phyloP scores from a whole-genome alignment of 2,329 filamentous ascomycete genomes.

The Exutisphaerella laricina region DNA sequence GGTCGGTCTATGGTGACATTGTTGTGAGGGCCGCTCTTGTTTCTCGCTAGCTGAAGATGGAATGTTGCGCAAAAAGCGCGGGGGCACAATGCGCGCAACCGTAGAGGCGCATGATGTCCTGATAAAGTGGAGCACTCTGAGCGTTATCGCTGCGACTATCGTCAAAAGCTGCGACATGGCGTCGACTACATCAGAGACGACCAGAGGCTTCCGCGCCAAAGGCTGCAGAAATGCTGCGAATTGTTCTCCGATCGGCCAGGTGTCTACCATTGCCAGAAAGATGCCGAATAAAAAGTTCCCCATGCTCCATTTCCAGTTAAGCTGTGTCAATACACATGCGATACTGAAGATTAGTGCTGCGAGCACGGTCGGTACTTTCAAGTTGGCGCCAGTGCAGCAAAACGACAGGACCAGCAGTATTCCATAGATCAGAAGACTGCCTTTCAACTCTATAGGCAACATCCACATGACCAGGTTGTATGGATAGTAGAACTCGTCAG shows the following conservation, averaged over 20 bases:
- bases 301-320: constrained; percentile 48
- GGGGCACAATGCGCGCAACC: too few species aligned
- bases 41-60: too few species aligned
- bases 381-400: constrained; percentile 27
- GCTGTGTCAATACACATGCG: constrained; percentile 32
- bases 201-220: neutral
- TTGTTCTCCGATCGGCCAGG: constrained; percentile 40
- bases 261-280: constrained; percentile 61
- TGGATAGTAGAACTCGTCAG: neutral
- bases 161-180: too few species aligned
- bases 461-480: constrained; percentile 42
- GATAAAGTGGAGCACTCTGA: too few species aligned
- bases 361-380: neutral
- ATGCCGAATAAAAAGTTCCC: constrained; percentile 44
- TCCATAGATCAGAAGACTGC: constrained; percentile 58
- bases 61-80: too few species aligned
- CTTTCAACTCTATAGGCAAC: constrained; percentile 57
- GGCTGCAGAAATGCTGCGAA: too few species aligned
- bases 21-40: too few species aligned
- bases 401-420: constrained; percentile 46
- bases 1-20: too few species aligned
- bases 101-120: too few species aligned
- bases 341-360: constrained; percentile 22
- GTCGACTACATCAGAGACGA: too few species aligned
- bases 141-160: neutral